A percentile compares a stretch with the other conserved stretches of the same genome.
These are phyloP conservation scores for Marasmius fiardii DNA, from an alignment of 1,284 basidiomycete genomes.

Conservation along the genomic window DNA sequence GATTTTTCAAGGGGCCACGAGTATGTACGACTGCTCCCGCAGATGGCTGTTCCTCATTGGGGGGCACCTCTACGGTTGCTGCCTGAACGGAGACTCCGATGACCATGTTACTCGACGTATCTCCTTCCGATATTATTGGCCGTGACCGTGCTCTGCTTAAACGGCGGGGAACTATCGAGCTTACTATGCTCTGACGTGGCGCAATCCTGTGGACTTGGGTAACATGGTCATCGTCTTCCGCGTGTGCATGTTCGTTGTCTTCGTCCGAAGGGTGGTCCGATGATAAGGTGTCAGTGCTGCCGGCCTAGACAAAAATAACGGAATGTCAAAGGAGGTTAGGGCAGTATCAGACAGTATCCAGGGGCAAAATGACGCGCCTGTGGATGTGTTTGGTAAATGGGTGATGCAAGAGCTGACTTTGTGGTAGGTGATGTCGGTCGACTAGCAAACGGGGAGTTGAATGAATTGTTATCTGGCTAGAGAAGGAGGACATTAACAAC, in stretches of 20 bases:
- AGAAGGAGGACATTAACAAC: background rate
- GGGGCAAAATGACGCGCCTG: slow-evolving; percentile 32
- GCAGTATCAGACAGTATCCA: slow-evolving; percentile 2
- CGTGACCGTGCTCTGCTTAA: slow-evolving; percentile 48
- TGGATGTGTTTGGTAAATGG: slow-evolving; percentile 48
- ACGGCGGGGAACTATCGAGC: slow-evolving; percentile 50
- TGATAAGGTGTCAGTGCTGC: slow-evolving; percentile 49
- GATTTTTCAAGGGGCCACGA: slow-evolving; percentile 30
- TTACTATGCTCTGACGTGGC: slow-evolving; percentile 45
- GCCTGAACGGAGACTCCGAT: slow-evolving; percentile 61
- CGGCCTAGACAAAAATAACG: slow-evolving; percentile 32
- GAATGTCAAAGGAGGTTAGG: slow-evolving; percentile 12
- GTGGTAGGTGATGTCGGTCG: slow-evolving; percentile 26
- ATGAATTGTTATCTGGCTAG: slow-evolving; percentile 22
- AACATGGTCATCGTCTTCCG: slow-evolving; percentile 46
- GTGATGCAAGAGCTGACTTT: slow-evolving; percentile 35
- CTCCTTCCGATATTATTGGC: slow-evolving; percentile 29
- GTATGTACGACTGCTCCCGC: slow-evolving; percentile 35
- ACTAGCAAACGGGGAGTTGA: slow-evolving; percentile 19
- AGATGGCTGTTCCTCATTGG: slow-evolving; percentile 24
- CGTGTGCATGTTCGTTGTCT: slow-evolving; percentile 32
- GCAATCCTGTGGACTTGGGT: slow-evolving; percentile 57
- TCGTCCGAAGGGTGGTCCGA: slow-evolving; percentile 35
- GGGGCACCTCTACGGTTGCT: slow-evolving; percentile 38
- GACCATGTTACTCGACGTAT: slow-evolving; percentile 32